phyloP scores from a whole-genome alignment of 2,329 filamentous ascomycete genomes.

The Trichoderma cornu-damae region DNA sequence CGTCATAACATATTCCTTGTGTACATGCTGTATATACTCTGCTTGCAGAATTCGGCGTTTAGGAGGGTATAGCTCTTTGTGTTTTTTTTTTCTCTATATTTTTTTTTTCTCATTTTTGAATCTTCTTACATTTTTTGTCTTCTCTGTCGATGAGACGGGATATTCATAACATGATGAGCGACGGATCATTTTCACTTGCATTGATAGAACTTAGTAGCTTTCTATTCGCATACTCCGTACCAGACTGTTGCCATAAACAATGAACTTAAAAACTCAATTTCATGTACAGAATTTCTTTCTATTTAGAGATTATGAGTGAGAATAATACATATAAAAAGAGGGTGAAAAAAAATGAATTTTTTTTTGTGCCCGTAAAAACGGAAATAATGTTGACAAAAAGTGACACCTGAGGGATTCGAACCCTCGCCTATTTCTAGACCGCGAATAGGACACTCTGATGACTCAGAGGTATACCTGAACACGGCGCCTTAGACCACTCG shows the following conservation, averaged over 20 bases:
- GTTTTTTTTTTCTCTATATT: background rate
- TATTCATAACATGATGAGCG: constrained; percentile 4
- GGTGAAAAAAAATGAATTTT: background rate
- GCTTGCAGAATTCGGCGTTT: constrained; percentile 6
- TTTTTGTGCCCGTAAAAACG: background rate
- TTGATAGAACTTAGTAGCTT: background rate
- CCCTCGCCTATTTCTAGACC: constrained; percentile 31
- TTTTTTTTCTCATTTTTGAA: background rate
- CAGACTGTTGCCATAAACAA: background rate
- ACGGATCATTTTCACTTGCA: background rate
- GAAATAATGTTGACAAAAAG: background rate
- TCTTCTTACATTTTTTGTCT: no score
- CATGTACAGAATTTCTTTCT: no score
- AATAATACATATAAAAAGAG: no score
- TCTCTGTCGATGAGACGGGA: no score
- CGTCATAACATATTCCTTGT: background rate
- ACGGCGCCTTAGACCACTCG: constrained; percentile 26
- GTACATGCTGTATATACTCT: constrained; percentile 16
- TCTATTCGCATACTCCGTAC: background rate
- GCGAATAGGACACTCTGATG: constrained; percentile 19
- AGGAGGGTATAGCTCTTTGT: background rate
- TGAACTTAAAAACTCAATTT: background rate
- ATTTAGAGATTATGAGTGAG: no score
- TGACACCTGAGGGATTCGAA: constrained; percentile 33
- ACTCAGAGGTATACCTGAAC: constrained; percentile 20